Conservation (phyloP, 192 early-diverging fungal species). For the Entomortierella parvispora region DNA sequence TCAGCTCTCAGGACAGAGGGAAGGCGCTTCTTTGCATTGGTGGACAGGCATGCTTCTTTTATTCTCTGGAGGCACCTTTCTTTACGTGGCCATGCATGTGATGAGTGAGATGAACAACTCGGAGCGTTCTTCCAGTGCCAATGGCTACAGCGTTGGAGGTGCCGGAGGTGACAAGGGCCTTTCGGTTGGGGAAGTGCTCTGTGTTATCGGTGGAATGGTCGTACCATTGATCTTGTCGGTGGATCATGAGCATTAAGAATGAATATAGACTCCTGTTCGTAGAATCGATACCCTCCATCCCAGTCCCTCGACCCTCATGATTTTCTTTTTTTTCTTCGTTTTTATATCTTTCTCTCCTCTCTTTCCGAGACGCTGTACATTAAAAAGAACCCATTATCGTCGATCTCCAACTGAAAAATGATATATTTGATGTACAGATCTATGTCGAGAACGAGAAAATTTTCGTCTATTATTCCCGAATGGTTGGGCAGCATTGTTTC, state of each 20-base stretch:
- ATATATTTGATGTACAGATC: too few species aligned
- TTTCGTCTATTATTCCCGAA: background rate
- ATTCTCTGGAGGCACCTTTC: slow-evolving; percentile 90
- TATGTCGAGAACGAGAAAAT: background rate
- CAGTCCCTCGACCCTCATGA: background rate
- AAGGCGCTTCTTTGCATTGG: slow-evolving; percentile 62
- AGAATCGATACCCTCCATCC: too few species aligned
- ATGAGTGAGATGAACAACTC: slow-evolving; percentile 61
- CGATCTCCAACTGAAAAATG: background rate
- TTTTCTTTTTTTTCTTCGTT: background rate
- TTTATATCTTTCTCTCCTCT: background rate
- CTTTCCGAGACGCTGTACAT: too few species aligned
- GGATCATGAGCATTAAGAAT: slow-evolving; percentile 43
- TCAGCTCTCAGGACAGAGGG: slow-evolving; percentile 48
- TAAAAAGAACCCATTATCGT: background rate
- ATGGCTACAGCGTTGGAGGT: slow-evolving; percentile 41
- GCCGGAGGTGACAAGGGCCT: slow-evolving; percentile 36
- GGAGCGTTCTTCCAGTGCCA: slow-evolving; percentile 13
- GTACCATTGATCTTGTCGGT: slow-evolving; percentile 50
- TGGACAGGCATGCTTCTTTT: slow-evolving; percentile 87
- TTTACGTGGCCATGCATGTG: slow-evolving; percentile 91
- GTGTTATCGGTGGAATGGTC: slow-evolving; percentile 46
- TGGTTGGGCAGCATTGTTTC: background rate
- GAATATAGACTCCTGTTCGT: too few species aligned
- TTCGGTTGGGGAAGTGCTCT: slow-evolving; percentile 37